phyloP scores from a whole-genome alignment of 1,284 basidiomycete genomes.

The Cutaneotrichosporon sp. region DNA sequence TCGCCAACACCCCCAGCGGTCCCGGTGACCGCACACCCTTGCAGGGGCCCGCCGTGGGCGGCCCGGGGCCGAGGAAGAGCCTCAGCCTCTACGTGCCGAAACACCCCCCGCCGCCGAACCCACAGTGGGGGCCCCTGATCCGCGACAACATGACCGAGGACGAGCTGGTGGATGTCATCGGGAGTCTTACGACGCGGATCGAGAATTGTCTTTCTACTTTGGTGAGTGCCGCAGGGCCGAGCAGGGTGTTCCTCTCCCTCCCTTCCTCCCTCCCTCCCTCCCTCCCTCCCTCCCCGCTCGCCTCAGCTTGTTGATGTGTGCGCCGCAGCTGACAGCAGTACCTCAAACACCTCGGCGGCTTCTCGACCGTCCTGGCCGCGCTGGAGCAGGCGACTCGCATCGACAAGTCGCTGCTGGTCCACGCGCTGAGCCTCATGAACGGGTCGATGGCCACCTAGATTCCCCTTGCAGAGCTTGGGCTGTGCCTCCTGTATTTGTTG shows the following conservation, averaged over 20 bases:
- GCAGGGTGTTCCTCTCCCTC: too few species aligned
- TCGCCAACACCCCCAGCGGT: slow-evolving; percentile 45
- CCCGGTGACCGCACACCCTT: slow-evolving; percentile 5
- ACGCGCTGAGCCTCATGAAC: slow-evolving; percentile 46
- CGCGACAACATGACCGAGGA: slow-evolving; percentile 71
- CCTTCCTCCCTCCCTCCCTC: too few species aligned
- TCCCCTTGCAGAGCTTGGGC: not conserved
- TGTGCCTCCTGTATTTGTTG: not conserved
- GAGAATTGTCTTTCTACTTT: slow-evolving; percentile 76
- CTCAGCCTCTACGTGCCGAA: not conserved
- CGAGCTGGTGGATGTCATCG: slow-evolving; percentile 73
- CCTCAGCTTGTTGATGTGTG: too few species aligned
- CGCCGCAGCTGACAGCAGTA: slow-evolving; percentile 38
- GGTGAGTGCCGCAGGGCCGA: slow-evolving; percentile 46
- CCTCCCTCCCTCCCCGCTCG: too few species aligned
- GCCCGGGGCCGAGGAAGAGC: slow-evolving; percentile 1
- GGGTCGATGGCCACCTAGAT: slow-evolving; percentile 7
- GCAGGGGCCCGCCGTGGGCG: not conserved
- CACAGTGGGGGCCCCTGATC: slow-evolving; percentile 63
- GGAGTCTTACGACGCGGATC: slow-evolving; percentile 72
- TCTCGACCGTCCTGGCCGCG: slow-evolving; percentile 49
- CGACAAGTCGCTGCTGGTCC: slow-evolving; percentile 39
- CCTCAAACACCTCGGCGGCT: slow-evolving; percentile 53
- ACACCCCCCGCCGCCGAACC: slow-evolving; percentile 18
- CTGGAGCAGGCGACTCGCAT: slow-evolving; percentile 49